A percentile compares a stretch with the other conserved stretches of the same genome.
Evolutionary conservation across 352 stramenopile species (phyloP).

Genomic region (Globisporangium acanthophoron): DNA sequence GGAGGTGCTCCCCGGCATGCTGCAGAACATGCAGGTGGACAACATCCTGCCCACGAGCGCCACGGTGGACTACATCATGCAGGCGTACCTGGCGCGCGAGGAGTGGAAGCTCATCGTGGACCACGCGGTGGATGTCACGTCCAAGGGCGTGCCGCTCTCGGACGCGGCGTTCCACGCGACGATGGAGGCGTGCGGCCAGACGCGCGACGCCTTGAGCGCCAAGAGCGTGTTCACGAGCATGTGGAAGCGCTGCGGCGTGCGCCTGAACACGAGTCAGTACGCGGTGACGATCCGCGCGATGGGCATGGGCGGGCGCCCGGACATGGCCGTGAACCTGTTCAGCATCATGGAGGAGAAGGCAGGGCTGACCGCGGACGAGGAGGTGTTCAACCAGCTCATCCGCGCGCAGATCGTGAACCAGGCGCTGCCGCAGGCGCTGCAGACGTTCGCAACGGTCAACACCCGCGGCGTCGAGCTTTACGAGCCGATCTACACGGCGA

Average conservation of each 20-base stretch:
- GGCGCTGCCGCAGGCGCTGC: slow-evolving; percentile 59
- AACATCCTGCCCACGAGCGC: slow-evolving; percentile 48
- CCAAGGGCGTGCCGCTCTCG: slow-evolving; percentile 48
- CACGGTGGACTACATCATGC: slow-evolving; percentile 78
- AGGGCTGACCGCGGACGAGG: slow-evolving; percentile 31
- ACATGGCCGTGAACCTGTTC: slow-evolving; percentile 54
- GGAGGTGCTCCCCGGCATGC: slow-evolving; percentile 61
- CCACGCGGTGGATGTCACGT: slow-evolving; percentile 32
- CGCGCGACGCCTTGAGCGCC: slow-evolving; percentile 38
- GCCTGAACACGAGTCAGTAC: slow-evolving; percentile 35
- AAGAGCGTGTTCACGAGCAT: slow-evolving; percentile 48
- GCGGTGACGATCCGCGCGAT: slow-evolving; percentile 57
- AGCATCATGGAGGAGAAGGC: slow-evolving; percentile 56
- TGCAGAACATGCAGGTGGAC: slow-evolving; percentile 79
- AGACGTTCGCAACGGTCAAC: slow-evolving; percentile 58
- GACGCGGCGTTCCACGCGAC: slow-evolving; percentile 64
- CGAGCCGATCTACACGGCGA: slow-evolving; percentile 73
- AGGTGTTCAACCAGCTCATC: slow-evolving; percentile 69
- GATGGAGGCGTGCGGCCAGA: slow-evolving; percentile 68
- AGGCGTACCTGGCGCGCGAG: slow-evolving; percentile 67
- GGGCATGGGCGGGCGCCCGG: slow-evolving; percentile 48
- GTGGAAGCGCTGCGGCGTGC: slow-evolving; percentile 14
- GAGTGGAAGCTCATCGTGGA: slow-evolving; percentile 58
- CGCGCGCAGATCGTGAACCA: slow-evolving; percentile 71
- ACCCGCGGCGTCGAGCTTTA: slow-evolving; percentile 42